These are phyloP conservation scores for Huntiella savannae DNA, from an alignment of 2,329 filamentous ascomycete genomes.

Conservation along the genomic window DNA sequence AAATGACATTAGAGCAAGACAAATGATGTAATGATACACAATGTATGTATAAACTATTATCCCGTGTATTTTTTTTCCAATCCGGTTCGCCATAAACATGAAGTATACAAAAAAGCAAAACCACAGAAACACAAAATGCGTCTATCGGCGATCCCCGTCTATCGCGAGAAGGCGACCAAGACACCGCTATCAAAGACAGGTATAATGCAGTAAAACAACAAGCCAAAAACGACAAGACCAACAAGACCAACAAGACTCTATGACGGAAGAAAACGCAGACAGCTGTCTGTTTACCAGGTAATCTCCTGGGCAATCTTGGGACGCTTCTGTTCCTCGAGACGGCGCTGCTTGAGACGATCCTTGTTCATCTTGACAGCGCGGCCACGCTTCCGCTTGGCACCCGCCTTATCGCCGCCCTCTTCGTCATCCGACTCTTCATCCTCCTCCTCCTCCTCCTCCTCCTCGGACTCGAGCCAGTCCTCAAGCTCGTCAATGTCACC, in stretches of 20 bases:
- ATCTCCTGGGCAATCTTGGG: constrained; percentile 23
- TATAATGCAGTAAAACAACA: background rate
- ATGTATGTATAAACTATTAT: background rate
- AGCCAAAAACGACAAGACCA: constrained; percentile 2
- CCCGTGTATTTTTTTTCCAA: constrained; percentile 5
- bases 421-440: constrained; percentile 36
- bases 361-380: constrained; percentile 29
- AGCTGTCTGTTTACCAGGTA: constrained; percentile 19
- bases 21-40: background rate
- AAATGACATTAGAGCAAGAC: background rate
- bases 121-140: constrained; percentile 10
- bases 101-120: constrained; percentile 7
- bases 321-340: constrained; percentile 44
- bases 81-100: constrained; percentile 10
- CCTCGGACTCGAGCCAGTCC: constrained; percentile 40
- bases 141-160: constrained; percentile 6
- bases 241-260: constrained; percentile 2
- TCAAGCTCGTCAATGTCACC: constrained; percentile 74
- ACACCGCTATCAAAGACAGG: background rate
- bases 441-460: constrained; percentile 37
- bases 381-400: constrained; percentile 36
- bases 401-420: constrained; percentile 37
- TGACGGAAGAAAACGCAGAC: constrained; percentile 1
- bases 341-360: constrained; percentile 20
- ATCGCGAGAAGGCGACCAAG: background rate